Evolutionary conservation across 1,139 yeast species (phyloP).

Genomic region (Casaregolazyma suthepensis): DNA sequence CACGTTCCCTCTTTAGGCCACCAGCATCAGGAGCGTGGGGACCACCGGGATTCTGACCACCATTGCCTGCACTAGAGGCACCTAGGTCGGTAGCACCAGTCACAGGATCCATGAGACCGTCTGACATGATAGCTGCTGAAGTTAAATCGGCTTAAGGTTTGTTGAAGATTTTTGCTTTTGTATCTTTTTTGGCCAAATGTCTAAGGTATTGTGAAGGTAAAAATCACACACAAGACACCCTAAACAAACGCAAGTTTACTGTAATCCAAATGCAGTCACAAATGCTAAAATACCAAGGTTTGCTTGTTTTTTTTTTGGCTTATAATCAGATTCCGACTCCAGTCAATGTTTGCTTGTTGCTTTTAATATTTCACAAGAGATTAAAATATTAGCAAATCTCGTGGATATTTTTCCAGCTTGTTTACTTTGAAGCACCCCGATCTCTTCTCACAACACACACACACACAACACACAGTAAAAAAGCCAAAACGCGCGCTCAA

Average conservation of each 20-base stretch:
- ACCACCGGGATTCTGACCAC: conserved; percentile 11
- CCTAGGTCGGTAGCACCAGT: conserved; percentile 14
- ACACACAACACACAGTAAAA: too few species aligned
- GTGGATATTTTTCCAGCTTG: too few species aligned
- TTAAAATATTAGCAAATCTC: too few species aligned
- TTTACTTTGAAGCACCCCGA: too few species aligned
- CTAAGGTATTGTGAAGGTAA: background rate
- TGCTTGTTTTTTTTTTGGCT: too few species aligned
- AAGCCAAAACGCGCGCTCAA: too few species aligned
- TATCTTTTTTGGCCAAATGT: background rate
- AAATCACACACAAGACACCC: background rate
- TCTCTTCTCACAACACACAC: too few species aligned
- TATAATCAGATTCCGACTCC: too few species aligned
- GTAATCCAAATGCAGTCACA: background rate
- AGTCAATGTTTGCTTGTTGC: too few species aligned
- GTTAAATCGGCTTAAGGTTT: background rate
- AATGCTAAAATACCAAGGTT: background rate
- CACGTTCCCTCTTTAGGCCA: conserved; percentile 21
- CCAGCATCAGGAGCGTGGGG: conserved; percentile 11
- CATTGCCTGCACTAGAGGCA: conserved; percentile 11
- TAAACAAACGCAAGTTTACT: background rate
- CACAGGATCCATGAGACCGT: conserved; percentile 8
- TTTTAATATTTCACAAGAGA: too few species aligned
- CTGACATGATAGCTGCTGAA: conserved; percentile 4
- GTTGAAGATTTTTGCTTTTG: background rate